A percentile compares a stretch with the other conserved stretches of the same genome.
Conservation (phyloP, 805 yeast species). For the Hanseniaspora mollemarum region DNA sequence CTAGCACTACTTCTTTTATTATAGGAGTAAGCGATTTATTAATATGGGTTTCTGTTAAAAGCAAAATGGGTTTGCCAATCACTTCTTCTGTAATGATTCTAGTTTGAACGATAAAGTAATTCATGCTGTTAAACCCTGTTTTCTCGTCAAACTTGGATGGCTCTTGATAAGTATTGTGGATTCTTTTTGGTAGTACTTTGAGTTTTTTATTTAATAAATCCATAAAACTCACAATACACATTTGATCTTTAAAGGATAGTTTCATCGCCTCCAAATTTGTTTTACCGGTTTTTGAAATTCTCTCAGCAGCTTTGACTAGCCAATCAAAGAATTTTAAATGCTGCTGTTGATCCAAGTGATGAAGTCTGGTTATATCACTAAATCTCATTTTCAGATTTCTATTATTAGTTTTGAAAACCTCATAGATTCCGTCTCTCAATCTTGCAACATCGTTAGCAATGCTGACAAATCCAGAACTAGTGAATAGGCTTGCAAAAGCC, state of each 20-base stretch:
- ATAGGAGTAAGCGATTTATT: not conserved
- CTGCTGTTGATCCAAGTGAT: not conserved
- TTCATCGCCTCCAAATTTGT: not conserved
- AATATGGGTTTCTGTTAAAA: not conserved
- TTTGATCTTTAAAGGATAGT: not conserved
- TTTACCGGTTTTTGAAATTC: not conserved
- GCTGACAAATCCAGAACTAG: too few relatives aligned
- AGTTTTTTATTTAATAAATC: not conserved
- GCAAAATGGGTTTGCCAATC: not conserved
- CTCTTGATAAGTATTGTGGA: not conserved
- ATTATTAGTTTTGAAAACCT: not conserved
- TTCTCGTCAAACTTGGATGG: not conserved
- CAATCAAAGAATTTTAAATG: conserved; percentile 7
- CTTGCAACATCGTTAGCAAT: not conserved
- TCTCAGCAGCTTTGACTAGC: not conserved
- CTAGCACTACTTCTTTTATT: not conserved
- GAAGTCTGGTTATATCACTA: not conserved
- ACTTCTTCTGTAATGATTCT: not conserved
- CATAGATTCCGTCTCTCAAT: not conserved
- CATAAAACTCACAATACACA: not conserved
- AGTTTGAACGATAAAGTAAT: not conserved
- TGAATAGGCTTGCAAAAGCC: not conserved
- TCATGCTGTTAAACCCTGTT: not conserved
- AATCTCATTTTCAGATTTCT: not conserved
- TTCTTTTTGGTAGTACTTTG: not conserved